A percentile compares a stretch with the other conserved stretches of the same genome.
phyloP scores from a whole-genome alignment of 1,139 yeast genomes.

The Candida frijolesensis region DNA sequence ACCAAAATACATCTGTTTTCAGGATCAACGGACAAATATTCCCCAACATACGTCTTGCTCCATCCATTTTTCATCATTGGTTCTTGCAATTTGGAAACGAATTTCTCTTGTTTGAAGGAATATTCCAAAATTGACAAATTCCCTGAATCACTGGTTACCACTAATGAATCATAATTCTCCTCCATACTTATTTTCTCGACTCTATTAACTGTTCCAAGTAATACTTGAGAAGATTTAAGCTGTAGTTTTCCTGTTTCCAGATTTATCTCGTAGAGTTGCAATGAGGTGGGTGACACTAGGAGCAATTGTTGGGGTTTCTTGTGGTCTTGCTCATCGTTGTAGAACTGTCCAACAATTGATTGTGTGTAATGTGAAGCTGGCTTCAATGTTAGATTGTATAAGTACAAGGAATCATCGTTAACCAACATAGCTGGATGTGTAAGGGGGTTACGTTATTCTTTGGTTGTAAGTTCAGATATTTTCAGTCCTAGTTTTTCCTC shows the following conservation, averaged over 20 bases:
- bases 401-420: constrained; percentile 43
- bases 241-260: constrained; percentile 57
- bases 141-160: constrained; percentile 85
- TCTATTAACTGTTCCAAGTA: constrained; percentile 62
- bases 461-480: too few relatives aligned
- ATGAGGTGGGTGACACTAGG: constrained; percentile 53
- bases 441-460: too few relatives aligned
- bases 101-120: constrained; percentile 36
- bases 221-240: constrained; percentile 42
- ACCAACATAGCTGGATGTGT: constrained; percentile 10
- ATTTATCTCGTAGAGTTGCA: constrained; percentile 56
- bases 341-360: constrained; percentile 70
- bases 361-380: constrained; percentile 54
- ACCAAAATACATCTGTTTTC: constrained; percentile 70
- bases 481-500: neutral
- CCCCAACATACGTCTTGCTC: constrained; percentile 76
- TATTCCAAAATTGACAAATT: constrained; percentile 60
- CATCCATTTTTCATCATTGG: constrained; percentile 78
- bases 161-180: constrained; percentile 51
- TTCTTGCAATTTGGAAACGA: constrained; percentile 58
- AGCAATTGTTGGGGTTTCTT: constrained; percentile 64
- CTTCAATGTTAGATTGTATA: constrained; percentile 70
- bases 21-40: constrained; percentile 73
- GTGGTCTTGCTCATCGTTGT: constrained; percentile 23
- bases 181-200: constrained; percentile 58